Conservation (phyloP, 73 alveolate species). For the Tetrahymena borealis region DNA sequence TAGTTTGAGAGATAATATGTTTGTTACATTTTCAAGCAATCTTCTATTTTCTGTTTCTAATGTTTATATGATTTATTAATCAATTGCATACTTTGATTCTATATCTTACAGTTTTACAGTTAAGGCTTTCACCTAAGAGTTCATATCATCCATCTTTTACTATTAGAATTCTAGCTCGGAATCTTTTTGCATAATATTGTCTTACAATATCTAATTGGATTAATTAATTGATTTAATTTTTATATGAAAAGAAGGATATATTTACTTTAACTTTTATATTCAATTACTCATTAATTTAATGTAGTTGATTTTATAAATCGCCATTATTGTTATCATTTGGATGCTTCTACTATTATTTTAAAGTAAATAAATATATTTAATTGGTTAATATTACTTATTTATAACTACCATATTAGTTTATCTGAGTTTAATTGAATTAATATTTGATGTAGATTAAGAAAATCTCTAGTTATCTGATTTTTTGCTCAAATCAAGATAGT, state of each 20-base stretch:
- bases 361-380: neutral
- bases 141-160: neutral
- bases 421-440: neutral
- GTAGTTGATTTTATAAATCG: neutral
- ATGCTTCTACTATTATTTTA: neutral
- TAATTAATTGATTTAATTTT: neutral
- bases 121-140: neutral
- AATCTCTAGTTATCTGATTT: neutral
- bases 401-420: neutral
- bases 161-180: neutral
- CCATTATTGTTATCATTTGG: neutral
- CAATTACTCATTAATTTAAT: neutral
- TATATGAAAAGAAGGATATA: neutral
- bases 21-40: neutral
- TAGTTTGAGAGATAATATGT: neutral
- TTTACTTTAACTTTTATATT: neutral
- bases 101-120: neutral
- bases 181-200: neutral
- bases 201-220: neutral
- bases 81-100: neutral
- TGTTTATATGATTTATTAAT: neutral
- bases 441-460: neutral
- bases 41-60: neutral
- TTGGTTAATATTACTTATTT: neutral
- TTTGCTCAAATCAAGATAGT: neutral